Evolutionary conservation across 139 green algal species (phyloP).

Genomic region (Nannochloris sp.): DNA sequence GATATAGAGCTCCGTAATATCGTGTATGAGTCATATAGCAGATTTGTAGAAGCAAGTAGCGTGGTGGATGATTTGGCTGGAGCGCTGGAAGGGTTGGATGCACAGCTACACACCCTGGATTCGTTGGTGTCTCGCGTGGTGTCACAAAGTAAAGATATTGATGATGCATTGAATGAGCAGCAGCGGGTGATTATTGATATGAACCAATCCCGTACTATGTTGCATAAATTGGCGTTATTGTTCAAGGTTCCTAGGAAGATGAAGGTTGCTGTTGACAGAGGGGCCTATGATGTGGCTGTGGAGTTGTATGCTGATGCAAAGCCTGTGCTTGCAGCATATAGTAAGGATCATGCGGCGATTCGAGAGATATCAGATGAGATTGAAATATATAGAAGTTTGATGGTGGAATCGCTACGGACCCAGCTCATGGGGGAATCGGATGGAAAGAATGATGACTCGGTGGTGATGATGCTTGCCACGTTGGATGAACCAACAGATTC

Average conservation of each 20-base stretch:
- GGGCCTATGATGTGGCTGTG: constrained; percentile 62
- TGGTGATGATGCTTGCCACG: constrained; percentile 64
- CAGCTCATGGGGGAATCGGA: constrained; percentile 55
- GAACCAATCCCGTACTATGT: constrained; percentile 57
- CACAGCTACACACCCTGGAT: constrained; percentile 15
- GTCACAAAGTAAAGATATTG: constrained; percentile 58
- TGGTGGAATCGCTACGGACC: constrained; percentile 36
- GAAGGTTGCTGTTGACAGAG: constrained; percentile 44
- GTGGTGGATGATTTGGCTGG: constrained; percentile 72
- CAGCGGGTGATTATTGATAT: constrained; percentile 79
- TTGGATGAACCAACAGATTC: constrained; percentile 54
- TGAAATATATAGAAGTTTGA: constrained; percentile 39
- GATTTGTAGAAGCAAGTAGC: constrained; percentile 95
- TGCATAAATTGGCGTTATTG: constrained; percentile 73
- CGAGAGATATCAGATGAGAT: constrained; percentile 43
- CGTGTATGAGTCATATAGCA: constrained; percentile 98
- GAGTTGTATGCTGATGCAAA: constrained; percentile 58
- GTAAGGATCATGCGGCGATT: constrained; percentile 49
- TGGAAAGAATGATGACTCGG: constrained; percentile 5
- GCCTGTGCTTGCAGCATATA: constrained; percentile 66
- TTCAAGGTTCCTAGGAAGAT: constrained; percentile 68
- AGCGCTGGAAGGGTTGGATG: constrained; percentile 58
- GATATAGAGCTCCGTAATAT: constrained; percentile 95
- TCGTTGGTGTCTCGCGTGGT: constrained; percentile 31
- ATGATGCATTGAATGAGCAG: constrained; percentile 67